phyloP scores from a whole-genome alignment of 2,329 filamentous ascomycete species.

The Diaporthe amygdali region DNA sequence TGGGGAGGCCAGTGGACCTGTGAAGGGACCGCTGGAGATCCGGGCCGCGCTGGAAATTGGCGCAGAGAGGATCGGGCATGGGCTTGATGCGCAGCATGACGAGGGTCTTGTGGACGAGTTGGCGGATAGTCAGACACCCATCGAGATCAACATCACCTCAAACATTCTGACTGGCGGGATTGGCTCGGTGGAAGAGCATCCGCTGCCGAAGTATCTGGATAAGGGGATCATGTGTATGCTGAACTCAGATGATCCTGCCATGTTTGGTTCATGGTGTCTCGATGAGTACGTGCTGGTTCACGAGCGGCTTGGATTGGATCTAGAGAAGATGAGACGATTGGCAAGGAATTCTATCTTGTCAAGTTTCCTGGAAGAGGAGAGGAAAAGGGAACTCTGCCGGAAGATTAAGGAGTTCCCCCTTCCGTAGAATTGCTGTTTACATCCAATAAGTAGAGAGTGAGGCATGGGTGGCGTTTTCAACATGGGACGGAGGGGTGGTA shows the following conservation, averaged over 20 bases:
- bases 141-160: conserved; percentile 28
- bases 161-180: conserved; percentile 26
- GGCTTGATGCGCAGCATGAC: conserved; percentile 24
- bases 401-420: not conserved
- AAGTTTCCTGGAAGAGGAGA: conserved; percentile 1
- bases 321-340: conserved; percentile 15
- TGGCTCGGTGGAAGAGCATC: conserved; percentile 22
- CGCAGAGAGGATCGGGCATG: conserved; percentile 26
- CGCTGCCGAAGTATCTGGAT: conserved; percentile 12
- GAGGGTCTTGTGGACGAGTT: conserved; percentile 20
- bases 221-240: conserved; percentile 17
- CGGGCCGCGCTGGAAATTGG: conserved; percentile 23
- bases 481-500: not conserved
- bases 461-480: not conserved
- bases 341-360: conserved; percentile 18
- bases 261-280: conserved; percentile 26
- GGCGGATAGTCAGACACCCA: conserved; percentile 12
- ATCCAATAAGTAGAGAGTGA: not conserved
- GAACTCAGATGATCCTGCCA: conserved; percentile 27
- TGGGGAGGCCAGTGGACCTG: conserved; percentile 25
- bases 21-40: conserved; percentile 24
- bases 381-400: not conserved
- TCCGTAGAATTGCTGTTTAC: not conserved
- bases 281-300: conserved; percentile 26
- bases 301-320: conserved; percentile 17